Conservation (phyloP, 148 eudicot species). For the Cornus controversa region DNA sequence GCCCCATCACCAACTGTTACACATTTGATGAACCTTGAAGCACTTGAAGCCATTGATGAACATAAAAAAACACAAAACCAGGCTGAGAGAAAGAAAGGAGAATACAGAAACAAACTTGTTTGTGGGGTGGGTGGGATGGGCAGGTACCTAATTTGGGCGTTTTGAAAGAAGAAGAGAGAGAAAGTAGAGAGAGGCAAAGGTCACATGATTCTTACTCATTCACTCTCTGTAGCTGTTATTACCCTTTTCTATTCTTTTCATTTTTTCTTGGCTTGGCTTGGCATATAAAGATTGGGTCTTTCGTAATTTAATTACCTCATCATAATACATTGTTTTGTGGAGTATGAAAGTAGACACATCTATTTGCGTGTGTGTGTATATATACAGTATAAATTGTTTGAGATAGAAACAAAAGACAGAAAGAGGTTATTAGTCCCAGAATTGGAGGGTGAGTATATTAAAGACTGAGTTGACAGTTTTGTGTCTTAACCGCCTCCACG, state of each 20-base stretch:
- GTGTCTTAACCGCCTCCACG: background rate
- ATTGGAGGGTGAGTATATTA: background rate
- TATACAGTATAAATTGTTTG: background rate
- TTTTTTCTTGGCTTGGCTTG: background rate
- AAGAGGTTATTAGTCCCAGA: conserved; percentile 2
- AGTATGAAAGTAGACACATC: too few species aligned
- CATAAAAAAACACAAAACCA: conserved; percentile 17
- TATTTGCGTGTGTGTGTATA: too few species aligned
- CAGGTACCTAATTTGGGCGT: background rate
- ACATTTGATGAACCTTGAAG: conserved; percentile 60
- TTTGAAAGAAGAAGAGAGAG: conserved; percentile 17
- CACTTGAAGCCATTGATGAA: conserved; percentile 49
- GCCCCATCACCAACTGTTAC: conserved; percentile 71
- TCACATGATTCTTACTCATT: conserved; percentile 39
- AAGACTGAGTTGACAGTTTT: background rate
- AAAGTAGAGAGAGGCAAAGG: background rate
- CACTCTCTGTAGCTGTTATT: conserved; percentile 10
- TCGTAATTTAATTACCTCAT: too few species aligned
- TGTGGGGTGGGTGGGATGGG: conserved; percentile 5
- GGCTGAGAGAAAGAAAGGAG: background rate
- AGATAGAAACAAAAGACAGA: background rate
- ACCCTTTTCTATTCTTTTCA: background rate
- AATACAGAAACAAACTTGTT: background rate
- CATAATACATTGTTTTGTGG: too few species aligned
- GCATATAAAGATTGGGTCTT: background rate